phyloP scores from a whole-genome alignment of 2,329 filamentous ascomycete species.

The Penicillium sp. region DNA sequence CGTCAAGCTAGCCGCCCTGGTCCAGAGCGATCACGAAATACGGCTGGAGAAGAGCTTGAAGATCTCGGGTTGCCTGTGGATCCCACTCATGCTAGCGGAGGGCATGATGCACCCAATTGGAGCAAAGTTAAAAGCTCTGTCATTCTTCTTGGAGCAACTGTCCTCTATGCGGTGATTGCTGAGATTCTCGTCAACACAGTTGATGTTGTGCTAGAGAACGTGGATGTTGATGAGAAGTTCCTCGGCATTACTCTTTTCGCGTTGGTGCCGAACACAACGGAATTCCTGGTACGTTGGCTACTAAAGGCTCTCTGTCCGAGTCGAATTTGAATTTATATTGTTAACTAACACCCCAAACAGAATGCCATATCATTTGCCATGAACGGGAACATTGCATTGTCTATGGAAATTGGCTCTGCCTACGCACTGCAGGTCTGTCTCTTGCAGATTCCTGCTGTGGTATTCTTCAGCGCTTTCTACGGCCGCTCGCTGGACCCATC shows the following conservation, averaged over 20 bases:
- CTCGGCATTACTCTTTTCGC: slow-evolving; percentile 95
- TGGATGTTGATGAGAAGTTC: slow-evolving; percentile 95
- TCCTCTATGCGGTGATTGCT: slow-evolving; percentile 94
- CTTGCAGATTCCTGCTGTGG: slow-evolving; percentile 87
- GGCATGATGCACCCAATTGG: slow-evolving; percentile 99
- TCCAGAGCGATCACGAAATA: slow-evolving; percentile 33
- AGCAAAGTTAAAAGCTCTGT: slow-evolving; percentile 85
- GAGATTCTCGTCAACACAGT: slow-evolving; percentile 97
- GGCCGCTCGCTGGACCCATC: slow-evolving; percentile 54
- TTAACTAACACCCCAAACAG: slow-evolving; percentile 42
- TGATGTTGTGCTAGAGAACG: slow-evolving; percentile 87
- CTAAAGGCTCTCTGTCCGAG: background rate
- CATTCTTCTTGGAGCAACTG: slow-evolving; percentile 81
- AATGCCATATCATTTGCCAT: slow-evolving; percentile 99
- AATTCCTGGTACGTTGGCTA: slow-evolving; percentile 73
- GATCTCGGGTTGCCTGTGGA: slow-evolving; percentile 40
- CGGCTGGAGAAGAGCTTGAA: slow-evolving; percentile 44
- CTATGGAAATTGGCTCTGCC: slow-evolving; percentile 97
- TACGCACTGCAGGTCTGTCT: slow-evolving; percentile 96
- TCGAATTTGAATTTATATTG: background rate
- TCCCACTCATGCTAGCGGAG: slow-evolving; percentile 55
- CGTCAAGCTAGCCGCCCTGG: slow-evolving; percentile 36
- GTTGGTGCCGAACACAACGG: slow-evolving; percentile 94
- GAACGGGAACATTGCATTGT: slow-evolving; percentile 98
- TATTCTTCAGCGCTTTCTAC: slow-evolving; percentile 82